Percentiles rank a stretch among this genome's conserved stretches.
These are phyloP conservation scores for Ambrosiella beaveri DNA, from an alignment of 2,329 filamentous ascomycete species.

Conservation along the genomic window DNA sequence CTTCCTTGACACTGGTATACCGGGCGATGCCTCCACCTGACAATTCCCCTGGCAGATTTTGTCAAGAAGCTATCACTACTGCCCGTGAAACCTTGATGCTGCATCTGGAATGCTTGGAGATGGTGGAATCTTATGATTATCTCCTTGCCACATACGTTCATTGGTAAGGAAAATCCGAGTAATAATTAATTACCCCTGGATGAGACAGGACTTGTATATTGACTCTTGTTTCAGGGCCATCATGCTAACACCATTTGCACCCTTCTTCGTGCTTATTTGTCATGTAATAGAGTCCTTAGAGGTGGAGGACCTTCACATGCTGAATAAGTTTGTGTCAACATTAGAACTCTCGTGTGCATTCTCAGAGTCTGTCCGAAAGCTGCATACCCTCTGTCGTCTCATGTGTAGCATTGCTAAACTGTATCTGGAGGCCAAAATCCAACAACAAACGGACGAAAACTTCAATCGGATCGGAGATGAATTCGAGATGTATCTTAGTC, in stretches of 20 bases:
- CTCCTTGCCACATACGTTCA: conserved; percentile 32
- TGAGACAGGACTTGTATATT: not conserved
- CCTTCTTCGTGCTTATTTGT: conserved; percentile 43
- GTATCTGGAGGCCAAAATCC: conserved; percentile 39
- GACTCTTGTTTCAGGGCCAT: conserved; percentile 26
- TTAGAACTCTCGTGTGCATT: conserved; percentile 32
- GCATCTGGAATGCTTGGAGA: conserved; percentile 28
- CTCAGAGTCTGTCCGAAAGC: conserved; percentile 41
- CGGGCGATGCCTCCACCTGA: conserved; percentile 31
- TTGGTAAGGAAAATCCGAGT: conserved; percentile 26
- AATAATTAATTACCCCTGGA: not conserved
- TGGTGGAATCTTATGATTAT: conserved; percentile 24
- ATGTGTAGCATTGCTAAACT: conserved; percentile 45
- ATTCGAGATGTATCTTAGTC: conserved; percentile 47
- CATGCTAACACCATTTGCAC: conserved; percentile 39
- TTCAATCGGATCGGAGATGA: conserved; percentile 36
- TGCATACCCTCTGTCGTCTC: conserved; percentile 44
- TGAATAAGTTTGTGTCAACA: conserved; percentile 39
- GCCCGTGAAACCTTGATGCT: conserved; percentile 31
- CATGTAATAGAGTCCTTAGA: conserved; percentile 37
- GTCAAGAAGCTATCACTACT: conserved; percentile 30
- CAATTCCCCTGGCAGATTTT: conserved; percentile 27
- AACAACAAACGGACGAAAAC: conserved; percentile 28
- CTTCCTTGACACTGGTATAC: conserved; percentile 34
- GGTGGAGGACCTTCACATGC: conserved; percentile 33